Evolutionary conservation across 2,329 filamentous ascomycete genomes (phyloP), one percentile per base, ranked within the genome.

Genomic region (Colletotrichum truncatum): DNA sequence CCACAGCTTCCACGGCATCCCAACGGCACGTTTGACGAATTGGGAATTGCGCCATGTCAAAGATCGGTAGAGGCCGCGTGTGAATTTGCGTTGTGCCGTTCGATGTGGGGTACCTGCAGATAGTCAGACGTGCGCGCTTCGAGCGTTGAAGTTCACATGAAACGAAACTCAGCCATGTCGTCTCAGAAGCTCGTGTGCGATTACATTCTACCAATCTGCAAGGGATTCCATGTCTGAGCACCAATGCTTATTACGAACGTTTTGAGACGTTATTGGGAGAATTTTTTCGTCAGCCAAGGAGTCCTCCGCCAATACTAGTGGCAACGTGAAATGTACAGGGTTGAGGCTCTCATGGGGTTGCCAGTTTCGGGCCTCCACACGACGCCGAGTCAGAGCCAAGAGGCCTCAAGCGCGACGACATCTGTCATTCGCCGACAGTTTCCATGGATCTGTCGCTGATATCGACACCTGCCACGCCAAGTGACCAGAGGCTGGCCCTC

Each of bases 131-230:
- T 63, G 34, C 28, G 41, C 34, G 28, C 32, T 56, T n/a, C 28
- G 21, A 48, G 39, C 26, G 21, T 30, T 28, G 34, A 7, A 55
- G 30, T 56, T 66, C 49, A 51, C 57, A 62, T 66, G 63, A 66
- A 66, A 66, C 63, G 41, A 63, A 62, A 66, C 57, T 55, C 58
- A 43, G 23, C 34, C 41, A 43, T 45, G 23, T 49, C 63, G 63
- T 66, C 63, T 56, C 63, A 56, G 57, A 38, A 32, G 11, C 57
- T 49, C 32, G 28, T 49, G 6, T 55, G 36, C 43, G 30, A 32
- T 36, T 55, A 55, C 28, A 32, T 4, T 38, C 21, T 21, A 11
- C 26, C 23, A 55, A 26, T 21, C 26, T 12, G 26, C 34, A 21
- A 51, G 49, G 62, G 36, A 25, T 18, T 23, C 58, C 63, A 45